Percentiles rank a stretch among this genome's conserved stretches.
phyloP scores from a whole-genome alignment of 2,329 filamentous ascomycete species.

The Grosmannia serpens region DNA sequence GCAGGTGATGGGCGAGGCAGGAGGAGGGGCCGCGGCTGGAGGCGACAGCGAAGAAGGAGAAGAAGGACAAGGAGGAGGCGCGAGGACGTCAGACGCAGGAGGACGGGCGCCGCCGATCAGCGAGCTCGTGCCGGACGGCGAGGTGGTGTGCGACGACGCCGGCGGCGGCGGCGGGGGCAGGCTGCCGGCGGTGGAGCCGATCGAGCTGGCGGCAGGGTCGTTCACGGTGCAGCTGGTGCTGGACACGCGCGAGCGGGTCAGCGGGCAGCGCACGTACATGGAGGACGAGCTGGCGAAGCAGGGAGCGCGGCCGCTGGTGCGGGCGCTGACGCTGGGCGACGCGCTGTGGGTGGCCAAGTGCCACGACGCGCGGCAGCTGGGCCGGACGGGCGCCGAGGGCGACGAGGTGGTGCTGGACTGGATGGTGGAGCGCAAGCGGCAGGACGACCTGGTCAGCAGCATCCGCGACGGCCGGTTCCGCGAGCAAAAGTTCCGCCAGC shows the following conservation, averaged over 20 bases:
- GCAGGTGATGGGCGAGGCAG: slow-evolving; percentile 21
- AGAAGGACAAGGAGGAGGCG: background rate
- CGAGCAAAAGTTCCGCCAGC: slow-evolving; percentile 73
- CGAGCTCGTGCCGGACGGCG: slow-evolving; percentile 7
- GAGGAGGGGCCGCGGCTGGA: background rate
- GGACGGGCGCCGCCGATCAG: background rate
- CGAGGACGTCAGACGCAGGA: background rate
- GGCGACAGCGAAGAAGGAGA: background rate
- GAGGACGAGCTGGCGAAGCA: slow-evolving; percentile 57
- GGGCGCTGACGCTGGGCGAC: slow-evolving; percentile 62
- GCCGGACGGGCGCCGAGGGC: slow-evolving; percentile 46
- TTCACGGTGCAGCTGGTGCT: slow-evolving; percentile 65
- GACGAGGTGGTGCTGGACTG: slow-evolving; percentile 67
- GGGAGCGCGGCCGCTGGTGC: slow-evolving; percentile 53
- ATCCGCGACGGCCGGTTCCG: slow-evolving; percentile 76
- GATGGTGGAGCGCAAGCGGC: slow-evolving; percentile 69
- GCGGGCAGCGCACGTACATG: slow-evolving; percentile 66
- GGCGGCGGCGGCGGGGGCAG: slow-evolving; percentile 12
- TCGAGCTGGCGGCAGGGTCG: slow-evolving; percentile 48
- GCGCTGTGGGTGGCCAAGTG: slow-evolving; percentile 70
- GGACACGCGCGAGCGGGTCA: slow-evolving; percentile 63
- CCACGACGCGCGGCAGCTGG: slow-evolving; percentile 44
- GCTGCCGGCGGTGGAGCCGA: slow-evolving; percentile 43
- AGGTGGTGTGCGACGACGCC: background rate
- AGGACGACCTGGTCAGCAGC: slow-evolving; percentile 68